Evolutionary conservation across 2,329 filamentous ascomycete species (phyloP), one percentile per base, ranked within the genome.

Genomic region (Myriosclerotinia duriaeana): DNA sequence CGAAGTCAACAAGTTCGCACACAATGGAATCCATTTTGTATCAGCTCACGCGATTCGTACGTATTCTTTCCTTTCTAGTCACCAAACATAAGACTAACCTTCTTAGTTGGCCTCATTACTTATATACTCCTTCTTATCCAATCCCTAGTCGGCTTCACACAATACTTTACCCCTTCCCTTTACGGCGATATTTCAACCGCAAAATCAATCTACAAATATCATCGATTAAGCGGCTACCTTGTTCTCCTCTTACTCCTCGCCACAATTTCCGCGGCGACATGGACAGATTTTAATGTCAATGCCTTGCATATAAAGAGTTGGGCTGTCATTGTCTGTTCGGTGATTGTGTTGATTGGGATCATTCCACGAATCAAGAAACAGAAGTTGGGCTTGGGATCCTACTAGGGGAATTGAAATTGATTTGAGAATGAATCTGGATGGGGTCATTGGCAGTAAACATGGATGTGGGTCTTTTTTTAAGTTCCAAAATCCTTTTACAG

Each of bases 141-240:
- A 79, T 89, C 91, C 54, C 60, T 89, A 0, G 85, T 97, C 40
- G 94, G 95, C 20, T 85, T 96, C 69, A 90, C 91, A 42, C 91
- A 95, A 80, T 97, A 89, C 81, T 92, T 87, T 67, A 81, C 85
- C 3, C 93, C 93, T 0, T 75, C 76, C 0, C 73, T 96, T 1
- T 96, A 94, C 73, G 93, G 93, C 6, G 87, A 91, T 66, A 87
- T 89, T 69, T 88, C 91, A 36, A 87, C 87, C 3, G 94, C 93
- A 26, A 96, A 93, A 83, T 82, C 82, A 34, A 77, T 97, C 53
- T 98, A 94, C 83, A 97, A 96, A 79, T 97, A 93, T 74, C 95
- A 98, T 77, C 87, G 94, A 40, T 79, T 85, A 64, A 84, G 83
- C 30, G 95, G 94, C 2, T 98, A 99, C 76, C 71, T 87, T 9